Evolutionary conservation across 2,329 filamentous ascomycete genomes (phyloP).

Genomic region (Aciculosporium take): DNA sequence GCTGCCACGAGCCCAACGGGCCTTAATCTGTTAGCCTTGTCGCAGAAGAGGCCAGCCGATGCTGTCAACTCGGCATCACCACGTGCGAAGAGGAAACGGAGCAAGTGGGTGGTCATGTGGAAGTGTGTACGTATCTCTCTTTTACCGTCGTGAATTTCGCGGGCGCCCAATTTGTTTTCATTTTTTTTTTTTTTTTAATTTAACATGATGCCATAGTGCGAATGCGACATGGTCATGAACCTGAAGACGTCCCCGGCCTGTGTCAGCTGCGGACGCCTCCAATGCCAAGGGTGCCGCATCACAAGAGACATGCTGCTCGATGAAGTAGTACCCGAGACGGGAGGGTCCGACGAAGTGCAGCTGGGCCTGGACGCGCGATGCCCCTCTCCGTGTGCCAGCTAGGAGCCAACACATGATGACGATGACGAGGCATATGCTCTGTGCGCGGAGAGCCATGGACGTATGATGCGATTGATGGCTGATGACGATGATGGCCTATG

Average conservation of each 20-base stretch:
- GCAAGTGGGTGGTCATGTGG: constrained; percentile 1
- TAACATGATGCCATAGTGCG: background rate
- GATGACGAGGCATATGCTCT: background rate
- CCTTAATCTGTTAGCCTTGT: background rate
- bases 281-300: background rate
- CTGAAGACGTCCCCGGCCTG: background rate
- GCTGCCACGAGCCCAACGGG: background rate
- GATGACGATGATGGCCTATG: background rate
- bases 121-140: constrained; percentile 3
- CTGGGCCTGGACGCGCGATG: background rate
- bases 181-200: too few species aligned
- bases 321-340: background rate
- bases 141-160: too few species aligned
- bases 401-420: background rate
- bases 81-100: background rate
- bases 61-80: background rate
- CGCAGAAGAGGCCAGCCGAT: constrained; percentile 1
- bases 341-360: background rate
- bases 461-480: background rate
- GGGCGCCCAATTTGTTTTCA: too few species aligned
- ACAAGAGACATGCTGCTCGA: background rate
- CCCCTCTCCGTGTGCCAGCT: background rate
- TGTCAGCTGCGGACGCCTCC: background rate
- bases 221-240: constrained; percentile 1
- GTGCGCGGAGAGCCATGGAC: background rate